Evolutionary conservation across 768 basidiomycete species (phyloP), one percentile per base, ranked within the genome.

Genomic region (Pleurotus cornucopiae): DNA sequence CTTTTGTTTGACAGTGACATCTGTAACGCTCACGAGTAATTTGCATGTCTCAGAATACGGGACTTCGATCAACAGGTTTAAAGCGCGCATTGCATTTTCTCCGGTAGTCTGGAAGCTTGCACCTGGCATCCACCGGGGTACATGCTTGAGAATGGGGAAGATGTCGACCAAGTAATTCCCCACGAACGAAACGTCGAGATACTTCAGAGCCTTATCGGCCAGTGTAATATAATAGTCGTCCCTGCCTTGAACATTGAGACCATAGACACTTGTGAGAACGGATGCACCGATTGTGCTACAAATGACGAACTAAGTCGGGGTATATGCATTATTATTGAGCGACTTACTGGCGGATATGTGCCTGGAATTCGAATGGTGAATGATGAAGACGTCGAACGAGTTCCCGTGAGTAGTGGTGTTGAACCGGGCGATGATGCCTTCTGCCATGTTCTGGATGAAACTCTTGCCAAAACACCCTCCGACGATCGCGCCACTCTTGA

Each of bases 381-480:
- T 72, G 68, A 3, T 72, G 60, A 9, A 74, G 61, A 11, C 64
- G 65, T 5, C 55, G 61, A n/a, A 78, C 60, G n/a, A 78, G 62
- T 37, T 67, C 63, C 6, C 70, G 63, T 9, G 69, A 61, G 18
- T 64, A 68, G 49, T 67, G 64, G 23, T 64, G 43, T 56, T 72
- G 65, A 9, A 57, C 58, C 16, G 70, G 63, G 37, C 68, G 66
- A 54, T 74, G 74, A 6, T 66, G 57, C 26, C 26, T 13, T 52
- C 51, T 0, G 67, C 61, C 1, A 72, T 71, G 26, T 60, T 64
- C 61, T 0, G 65, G 60, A 49, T 74, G 70, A 57, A 79, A 74
- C 51, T 78, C 71, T 47, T 74, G 63, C 38, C 71, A 68, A 59
- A 80, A 77, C 7, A 71, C 47, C n/a, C 72, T 67, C 5, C 80